A percentile compares a stretch with the other conserved stretches of the same genome.
Conservation (phyloP, 352 stramenopile genomes). For the Phytophthora rubi region DNA sequence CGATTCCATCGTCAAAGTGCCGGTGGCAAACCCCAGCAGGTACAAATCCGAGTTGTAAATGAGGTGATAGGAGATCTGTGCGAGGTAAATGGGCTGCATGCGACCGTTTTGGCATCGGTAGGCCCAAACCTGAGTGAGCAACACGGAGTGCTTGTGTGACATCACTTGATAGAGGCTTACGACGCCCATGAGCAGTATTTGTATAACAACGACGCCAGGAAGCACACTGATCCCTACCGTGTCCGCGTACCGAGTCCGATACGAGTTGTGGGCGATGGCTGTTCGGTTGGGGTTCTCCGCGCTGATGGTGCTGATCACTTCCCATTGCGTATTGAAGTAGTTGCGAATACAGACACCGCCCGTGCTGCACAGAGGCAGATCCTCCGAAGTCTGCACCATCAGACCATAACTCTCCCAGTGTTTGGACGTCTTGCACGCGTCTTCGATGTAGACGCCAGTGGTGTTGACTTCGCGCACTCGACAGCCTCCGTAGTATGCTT, state of each 20-base stretch:
- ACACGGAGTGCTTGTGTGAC: constrained; percentile 31
- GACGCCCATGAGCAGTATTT: constrained; percentile 31
- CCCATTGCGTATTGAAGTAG: constrained; percentile 34
- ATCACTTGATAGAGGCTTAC: constrained; percentile 37
- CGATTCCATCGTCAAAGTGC: constrained; percentile 27
- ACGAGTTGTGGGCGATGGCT: constrained; percentile 28
- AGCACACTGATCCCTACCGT: constrained; percentile 23
- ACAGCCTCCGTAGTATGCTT: constrained; percentile 30
- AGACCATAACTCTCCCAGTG: constrained; percentile 33
- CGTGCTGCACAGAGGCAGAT: constrained; percentile 33
- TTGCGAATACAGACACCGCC: constrained; percentile 29
- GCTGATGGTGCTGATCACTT: constrained; percentile 22
- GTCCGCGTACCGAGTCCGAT: constrained; percentile 29
- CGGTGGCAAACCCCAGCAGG: constrained; percentile 24
- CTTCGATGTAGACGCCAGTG: constrained; percentile 30
- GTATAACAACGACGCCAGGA: constrained; percentile 29
- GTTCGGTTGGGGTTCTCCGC: constrained; percentile 10
- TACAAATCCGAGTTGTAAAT: constrained; percentile 30
- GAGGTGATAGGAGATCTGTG: constrained; percentile 34
- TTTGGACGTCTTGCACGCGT: constrained; percentile 3
- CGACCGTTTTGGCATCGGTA: constrained; percentile 33
- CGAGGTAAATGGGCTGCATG: constrained; percentile 30
- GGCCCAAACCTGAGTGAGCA: constrained; percentile 40
- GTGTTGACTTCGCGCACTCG: constrained; percentile 29
- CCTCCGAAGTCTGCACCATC: constrained; percentile 29